A percentile compares a stretch with the other conserved stretches of the same genome.
These are phyloP conservation scores for Grammothele lineata DNA, from an alignment of 768 basidiomycete genomes.

Conservation along the genomic window DNA sequence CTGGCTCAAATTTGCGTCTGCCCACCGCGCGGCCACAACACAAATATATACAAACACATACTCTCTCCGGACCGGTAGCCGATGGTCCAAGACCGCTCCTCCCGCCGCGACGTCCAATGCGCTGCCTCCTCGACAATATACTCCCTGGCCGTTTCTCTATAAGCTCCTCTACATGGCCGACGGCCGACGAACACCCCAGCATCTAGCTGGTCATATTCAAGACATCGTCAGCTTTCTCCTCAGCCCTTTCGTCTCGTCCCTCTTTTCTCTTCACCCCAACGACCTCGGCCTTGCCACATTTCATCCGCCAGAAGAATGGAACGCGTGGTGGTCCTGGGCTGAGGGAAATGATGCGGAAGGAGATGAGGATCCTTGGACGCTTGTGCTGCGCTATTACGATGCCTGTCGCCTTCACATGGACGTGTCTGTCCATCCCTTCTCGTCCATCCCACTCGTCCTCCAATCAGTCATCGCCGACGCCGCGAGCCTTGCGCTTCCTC, in stretches of 20 bases:
- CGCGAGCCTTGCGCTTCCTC: not conserved
- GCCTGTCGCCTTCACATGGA: not conserved
- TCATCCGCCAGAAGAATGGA: not conserved
- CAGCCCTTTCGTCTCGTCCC: not conserved
- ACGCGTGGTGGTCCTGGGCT: conserved; percentile 26
- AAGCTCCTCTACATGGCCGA: too few species aligned
- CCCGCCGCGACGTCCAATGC: too few species aligned
- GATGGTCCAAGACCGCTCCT: too few species aligned
- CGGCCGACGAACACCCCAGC: too few species aligned
- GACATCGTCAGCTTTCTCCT: not conserved
- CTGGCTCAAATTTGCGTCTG: too few species aligned
- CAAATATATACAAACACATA: not conserved
- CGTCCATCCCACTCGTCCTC: not conserved
- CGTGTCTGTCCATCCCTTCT: not conserved
- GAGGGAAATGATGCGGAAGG: not conserved
- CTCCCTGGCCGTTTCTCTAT: too few species aligned
- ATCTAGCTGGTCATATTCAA: not conserved
- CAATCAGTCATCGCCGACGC: not conserved
- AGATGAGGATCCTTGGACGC: conserved; percentile 15
- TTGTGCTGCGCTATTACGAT: conserved; percentile 16
- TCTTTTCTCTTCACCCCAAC: conserved; percentile 1
- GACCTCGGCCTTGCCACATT: not conserved
- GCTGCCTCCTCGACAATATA: too few species aligned
- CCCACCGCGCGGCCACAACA: not conserved
- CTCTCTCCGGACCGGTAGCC: conserved; percentile 6